Evolutionary conservation across 164 flowering plant species (phyloP), one percentile per base, ranked within the genome.

Genomic region (Nymphaea colorata): DNA sequence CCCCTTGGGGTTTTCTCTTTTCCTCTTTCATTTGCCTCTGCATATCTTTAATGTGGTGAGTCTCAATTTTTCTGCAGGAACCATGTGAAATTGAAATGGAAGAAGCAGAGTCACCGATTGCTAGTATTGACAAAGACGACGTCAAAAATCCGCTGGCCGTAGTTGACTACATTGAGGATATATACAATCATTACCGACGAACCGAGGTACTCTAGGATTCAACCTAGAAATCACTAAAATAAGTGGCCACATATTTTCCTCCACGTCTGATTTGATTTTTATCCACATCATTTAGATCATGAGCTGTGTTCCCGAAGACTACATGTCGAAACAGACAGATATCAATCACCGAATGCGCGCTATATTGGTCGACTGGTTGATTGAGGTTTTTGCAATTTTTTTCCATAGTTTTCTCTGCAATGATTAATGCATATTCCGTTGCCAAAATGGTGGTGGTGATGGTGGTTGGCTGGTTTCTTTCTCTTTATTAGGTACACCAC

Each of bases 341-440:
- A 84, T 91, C 53, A 91, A 91, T 42, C 87, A 85, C 64, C 83
- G 78, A 69, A 91, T 89, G 98, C 83, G 98, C 74, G 92, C 84
- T 2, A 85, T 89, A 61, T 85, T 89, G 6, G 83, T 89, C 64
- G 98, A 91, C 71, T 89, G 98, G 98, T 77, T 91, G 57, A 88
- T 91, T 45, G 98, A 91, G 96, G 98, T 91, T 77, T 61, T 17
- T 41, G 17, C 41, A 10, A 14, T 65, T 41, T 8, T 41, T 41
- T 10, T 67, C 3, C 17, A 41, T 15, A 51, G 14, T 8, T 51
- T 51, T 51, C 8, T 51, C 8, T 51, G 57, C 57, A 51, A 3
- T 15, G 57, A 8, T 51, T 51, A 15, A 15, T 8, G 14, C 57
- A 51, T 8, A 0, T 25, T 25, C 36, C 36, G 36, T 25, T 25